Evolutionary conservation across 148 eudicot genomes (phyloP).

Genomic region (Diospyros kaki): DNA sequence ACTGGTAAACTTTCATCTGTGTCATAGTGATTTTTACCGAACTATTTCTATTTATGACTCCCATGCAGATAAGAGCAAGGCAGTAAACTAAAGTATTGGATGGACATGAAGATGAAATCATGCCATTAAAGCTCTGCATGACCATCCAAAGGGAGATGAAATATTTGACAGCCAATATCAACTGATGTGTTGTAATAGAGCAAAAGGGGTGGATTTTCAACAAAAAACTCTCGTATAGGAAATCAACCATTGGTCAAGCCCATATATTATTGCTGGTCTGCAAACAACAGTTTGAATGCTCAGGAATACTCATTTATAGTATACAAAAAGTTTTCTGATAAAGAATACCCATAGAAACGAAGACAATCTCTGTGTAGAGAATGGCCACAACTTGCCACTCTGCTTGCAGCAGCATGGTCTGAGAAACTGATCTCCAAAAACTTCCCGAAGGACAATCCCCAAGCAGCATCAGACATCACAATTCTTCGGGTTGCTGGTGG

Average conservation of each 20-base stretch:
- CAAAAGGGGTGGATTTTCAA: neutral
- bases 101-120: too few species aligned
- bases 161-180: neutral
- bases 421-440: constrained; percentile 97
- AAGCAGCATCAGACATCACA: constrained; percentile 98
- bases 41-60: too few species aligned
- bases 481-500: constrained; percentile 95
- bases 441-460: constrained; percentile 98
- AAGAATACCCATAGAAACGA: constrained; percentile 85
- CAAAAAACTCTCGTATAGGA: neutral
- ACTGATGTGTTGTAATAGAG: neutral
- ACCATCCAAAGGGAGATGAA: too few species aligned
- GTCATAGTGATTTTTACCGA: too few species aligned
- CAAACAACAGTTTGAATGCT: neutral
- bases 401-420: constrained; percentile 96
- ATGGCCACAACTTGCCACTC: constrained; percentile 98
- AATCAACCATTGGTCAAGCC: constrained; percentile 4
- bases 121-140: too few species aligned
- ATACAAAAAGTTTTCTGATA: constrained; percentile 6
- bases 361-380: constrained; percentile 95
- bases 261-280: neutral
- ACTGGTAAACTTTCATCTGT: too few species aligned
- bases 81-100: too few species aligned
- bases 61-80: too few species aligned
- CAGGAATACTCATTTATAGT: neutral